Conservation (phyloP, 129 eudicot species). For the Kitagawia praeruptora region DNA sequence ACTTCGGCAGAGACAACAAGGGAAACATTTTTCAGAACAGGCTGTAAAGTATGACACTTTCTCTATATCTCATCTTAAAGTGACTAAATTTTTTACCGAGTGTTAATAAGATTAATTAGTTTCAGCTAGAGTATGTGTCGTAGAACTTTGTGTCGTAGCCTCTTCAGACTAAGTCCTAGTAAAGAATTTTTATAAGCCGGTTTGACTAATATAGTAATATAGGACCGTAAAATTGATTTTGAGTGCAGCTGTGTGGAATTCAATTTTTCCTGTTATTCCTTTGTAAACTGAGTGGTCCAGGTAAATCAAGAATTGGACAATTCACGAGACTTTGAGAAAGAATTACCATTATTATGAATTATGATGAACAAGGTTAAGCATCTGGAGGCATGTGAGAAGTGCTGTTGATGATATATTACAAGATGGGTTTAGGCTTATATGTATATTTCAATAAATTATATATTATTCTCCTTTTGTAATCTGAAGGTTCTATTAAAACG, state of each 20-base stretch:
- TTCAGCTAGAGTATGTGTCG: neutral
- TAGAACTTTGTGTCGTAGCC: neutral
- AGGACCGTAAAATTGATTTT: neutral
- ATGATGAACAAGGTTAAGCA: neutral
- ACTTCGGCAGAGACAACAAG: conserved; percentile 74
- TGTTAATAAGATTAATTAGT: neutral
- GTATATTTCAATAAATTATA: neutral
- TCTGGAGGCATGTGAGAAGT: neutral
- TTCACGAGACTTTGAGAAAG: neutral
- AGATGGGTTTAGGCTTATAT: neutral
- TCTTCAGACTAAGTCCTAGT: neutral
- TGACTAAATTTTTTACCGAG: neutral
- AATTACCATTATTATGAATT: neutral
- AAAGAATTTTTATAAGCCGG: neutral
- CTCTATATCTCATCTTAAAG: conserved; percentile 8
- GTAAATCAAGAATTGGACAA: neutral
- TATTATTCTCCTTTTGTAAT: neutral
- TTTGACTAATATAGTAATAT: neutral
- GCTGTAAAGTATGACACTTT: conserved; percentile 64
- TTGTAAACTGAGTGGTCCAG: neutral
- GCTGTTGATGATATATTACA: neutral
- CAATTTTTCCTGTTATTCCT: neutral
- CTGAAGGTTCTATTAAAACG: neutral
- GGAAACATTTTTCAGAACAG: conserved; percentile 73
- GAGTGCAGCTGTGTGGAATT: neutral